phyloP scores from a whole-genome alignment of 305 asterid genomes.

The Fraxinus nigra region DNA sequence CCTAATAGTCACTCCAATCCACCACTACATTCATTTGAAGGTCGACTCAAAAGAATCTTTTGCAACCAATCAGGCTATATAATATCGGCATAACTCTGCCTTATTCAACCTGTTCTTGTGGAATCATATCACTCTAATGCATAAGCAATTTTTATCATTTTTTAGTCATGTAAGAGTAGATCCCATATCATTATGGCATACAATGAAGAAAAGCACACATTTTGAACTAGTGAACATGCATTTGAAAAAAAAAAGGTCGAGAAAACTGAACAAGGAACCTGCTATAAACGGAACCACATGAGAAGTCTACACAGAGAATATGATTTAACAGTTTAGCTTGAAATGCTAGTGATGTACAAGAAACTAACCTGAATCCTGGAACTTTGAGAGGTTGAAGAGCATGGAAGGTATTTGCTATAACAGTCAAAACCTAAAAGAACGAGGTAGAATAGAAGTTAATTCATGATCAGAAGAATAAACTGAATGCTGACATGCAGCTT shows the following conservation, averaged over 20 bases:
- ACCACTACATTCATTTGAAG: neutral
- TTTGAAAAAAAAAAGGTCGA: too few species aligned
- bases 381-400: slow-evolving; percentile 95
- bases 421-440: slow-evolving; percentile 70
- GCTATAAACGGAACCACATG: neutral
- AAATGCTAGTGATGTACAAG: neutral
- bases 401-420: slow-evolving; percentile 86
- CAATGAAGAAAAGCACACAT: neutral
- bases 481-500: neutral
- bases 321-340: neutral
- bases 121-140: neutral
- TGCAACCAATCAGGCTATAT: neutral
- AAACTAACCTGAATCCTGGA: slow-evolving; percentile 89
- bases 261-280: neutral
- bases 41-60: neutral
- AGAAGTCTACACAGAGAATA: neutral
- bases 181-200: neutral
- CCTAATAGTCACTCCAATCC: neutral
- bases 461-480: neutral
- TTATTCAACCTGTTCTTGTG: neutral
- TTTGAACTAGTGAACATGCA: too few species aligned
- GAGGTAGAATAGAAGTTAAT: neutral
- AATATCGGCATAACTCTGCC: neutral
- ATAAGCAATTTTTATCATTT: neutral
- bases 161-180: neutral